Percentiles rank a stretch among this genome's conserved stretches.
These are phyloP conservation scores for Metschnikowia kunwiensis DNA, from an alignment of 805 yeast species.

Conservation along the genomic window DNA sequence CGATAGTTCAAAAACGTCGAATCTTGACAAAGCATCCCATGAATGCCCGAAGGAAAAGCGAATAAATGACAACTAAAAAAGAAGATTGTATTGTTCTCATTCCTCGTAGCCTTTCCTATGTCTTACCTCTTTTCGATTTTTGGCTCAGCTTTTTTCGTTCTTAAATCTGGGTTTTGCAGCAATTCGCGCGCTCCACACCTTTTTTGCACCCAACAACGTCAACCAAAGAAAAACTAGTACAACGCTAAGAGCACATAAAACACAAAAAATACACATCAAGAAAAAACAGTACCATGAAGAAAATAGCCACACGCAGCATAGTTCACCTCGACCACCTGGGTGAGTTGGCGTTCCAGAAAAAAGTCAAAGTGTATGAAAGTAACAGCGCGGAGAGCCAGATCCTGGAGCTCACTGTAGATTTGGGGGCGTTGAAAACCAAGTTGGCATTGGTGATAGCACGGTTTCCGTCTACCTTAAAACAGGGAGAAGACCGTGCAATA, in stretches of 20 bases:
- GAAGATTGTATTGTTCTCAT: not conserved
- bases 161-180: not conserved
- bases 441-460: constrained; percentile 7
- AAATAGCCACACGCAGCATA: constrained; percentile 1
- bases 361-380: constrained; percentile 6
- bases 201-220: constrained; percentile 3
- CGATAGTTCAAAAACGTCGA: too few species aligned
- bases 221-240: not conserved
- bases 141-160: not conserved
- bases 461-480: constrained; percentile 5
- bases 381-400: constrained; percentile 2
- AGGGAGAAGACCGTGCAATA: constrained; percentile 3
- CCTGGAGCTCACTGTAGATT: constrained; percentile 5
- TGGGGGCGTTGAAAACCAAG: constrained; percentile 7
- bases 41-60: not conserved
- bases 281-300: not conserved
- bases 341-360: constrained; percentile 10
- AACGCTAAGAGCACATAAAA: not conserved
- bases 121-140: not conserved
- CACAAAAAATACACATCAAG: not conserved
- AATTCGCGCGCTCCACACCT: constrained; percentile 2
- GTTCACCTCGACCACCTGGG: constrained; percentile 9
- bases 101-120: not conserved
- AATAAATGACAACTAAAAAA: not conserved
- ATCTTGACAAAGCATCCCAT: not conserved